Evolutionary conservation across 306 rosid species (phyloP).

Genomic region (Heteromeles arbutifolia): DNA sequence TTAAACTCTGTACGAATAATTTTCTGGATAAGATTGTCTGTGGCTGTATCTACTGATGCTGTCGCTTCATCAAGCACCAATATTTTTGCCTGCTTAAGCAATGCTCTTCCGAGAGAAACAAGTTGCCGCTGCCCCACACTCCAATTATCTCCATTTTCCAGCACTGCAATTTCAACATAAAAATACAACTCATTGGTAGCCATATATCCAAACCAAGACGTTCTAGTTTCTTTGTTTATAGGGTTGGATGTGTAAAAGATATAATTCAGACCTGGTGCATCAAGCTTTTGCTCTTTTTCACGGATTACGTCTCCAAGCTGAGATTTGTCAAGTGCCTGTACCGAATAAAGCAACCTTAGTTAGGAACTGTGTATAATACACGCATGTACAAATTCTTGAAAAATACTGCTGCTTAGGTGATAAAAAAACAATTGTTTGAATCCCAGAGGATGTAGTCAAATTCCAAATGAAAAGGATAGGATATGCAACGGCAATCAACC

Average conservation of each 20-base stretch:
- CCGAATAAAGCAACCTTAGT: constrained; percentile 4
- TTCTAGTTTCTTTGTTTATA: not conserved
- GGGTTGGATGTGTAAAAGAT: not conserved
- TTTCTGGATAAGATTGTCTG: constrained; percentile 88
- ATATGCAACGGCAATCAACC: constrained; percentile 37
- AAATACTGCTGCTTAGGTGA: not conserved
- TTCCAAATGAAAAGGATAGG: not conserved
- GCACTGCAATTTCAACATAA: constrained; percentile 46
- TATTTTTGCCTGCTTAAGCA: constrained; percentile 85
- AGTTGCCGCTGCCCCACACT: constrained; percentile 99
- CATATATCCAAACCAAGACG: not conserved
- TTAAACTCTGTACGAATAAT: constrained; percentile 72
- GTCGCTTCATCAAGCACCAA: constrained; percentile 98
- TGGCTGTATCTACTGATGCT: constrained; percentile 91
- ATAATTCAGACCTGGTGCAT: constrained; percentile 57
- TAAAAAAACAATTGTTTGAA: not conserved
- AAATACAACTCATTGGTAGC: constrained; percentile 4
- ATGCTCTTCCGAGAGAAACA: constrained; percentile 87
- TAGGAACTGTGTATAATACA: not conserved
- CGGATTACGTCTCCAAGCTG: constrained; percentile 78
- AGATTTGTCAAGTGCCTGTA: constrained; percentile 79
- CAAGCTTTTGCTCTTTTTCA: constrained; percentile 61
- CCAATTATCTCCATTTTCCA: constrained; percentile 99
- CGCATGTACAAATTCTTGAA: not conserved
- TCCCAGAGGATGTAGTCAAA: not conserved